These are phyloP conservation scores for Thielaviopsis musarum DNA, from an alignment of 2,329 filamentous ascomycete genomes.

Conservation along the genomic window DNA sequence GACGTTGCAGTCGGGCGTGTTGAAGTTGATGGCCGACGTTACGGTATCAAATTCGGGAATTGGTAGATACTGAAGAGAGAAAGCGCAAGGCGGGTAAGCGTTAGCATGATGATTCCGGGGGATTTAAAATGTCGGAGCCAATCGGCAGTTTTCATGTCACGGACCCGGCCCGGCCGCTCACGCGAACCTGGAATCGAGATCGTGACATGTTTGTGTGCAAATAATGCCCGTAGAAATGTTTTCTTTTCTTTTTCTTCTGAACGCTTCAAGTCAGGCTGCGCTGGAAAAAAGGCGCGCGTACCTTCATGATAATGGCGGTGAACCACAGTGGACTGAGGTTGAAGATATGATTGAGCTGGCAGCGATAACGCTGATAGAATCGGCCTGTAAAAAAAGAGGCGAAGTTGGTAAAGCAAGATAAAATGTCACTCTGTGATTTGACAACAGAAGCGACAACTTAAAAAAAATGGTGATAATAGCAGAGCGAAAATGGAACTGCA, in stretches of 20 bases:
- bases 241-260: slow-evolving; percentile 10
- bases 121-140: neutral
- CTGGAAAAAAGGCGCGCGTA: slow-evolving; percentile 11
- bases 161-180: neutral
- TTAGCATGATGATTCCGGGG: slow-evolving; percentile 7
- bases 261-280: slow-evolving; percentile 12
- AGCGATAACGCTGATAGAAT: neutral
- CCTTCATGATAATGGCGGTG: slow-evolving; percentile 13
- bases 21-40: slow-evolving; percentile 86
- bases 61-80: slow-evolving; percentile 57
- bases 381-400: neutral
- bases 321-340: slow-evolving; percentile 13
- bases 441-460: neutral
- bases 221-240: neutral
- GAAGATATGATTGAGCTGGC: slow-evolving; percentile 7
- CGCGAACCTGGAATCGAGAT: neutral
- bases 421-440: neutral
- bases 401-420: neutral
- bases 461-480: neutral
- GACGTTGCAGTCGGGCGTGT: slow-evolving; percentile 81
- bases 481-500: neutral
- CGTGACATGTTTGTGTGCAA: neutral
- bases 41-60: slow-evolving; percentile 83
- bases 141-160: neutral
- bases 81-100: neutral